A percentile compares a stretch with the other conserved stretches of the same genome.
Conservation (phyloP, 129 eudicot species). For the Saussurea involucrata region DNA sequence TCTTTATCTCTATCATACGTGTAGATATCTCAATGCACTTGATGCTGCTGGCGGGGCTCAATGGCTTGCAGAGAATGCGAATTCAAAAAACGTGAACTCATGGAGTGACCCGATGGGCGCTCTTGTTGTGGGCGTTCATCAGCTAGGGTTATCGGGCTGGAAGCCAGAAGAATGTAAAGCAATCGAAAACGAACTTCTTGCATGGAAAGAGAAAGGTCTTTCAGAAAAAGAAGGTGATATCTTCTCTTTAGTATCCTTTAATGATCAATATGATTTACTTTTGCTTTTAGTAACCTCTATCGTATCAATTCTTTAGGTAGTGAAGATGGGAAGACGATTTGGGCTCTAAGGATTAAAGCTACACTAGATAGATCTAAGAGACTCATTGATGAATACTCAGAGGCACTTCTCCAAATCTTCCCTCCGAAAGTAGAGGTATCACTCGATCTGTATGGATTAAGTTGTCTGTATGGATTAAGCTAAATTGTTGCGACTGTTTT, state of each 20-base stretch:
- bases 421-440: slow-evolving; percentile 86
- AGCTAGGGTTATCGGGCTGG: slow-evolving; percentile 91
- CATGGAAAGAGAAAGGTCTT: slow-evolving; percentile 85
- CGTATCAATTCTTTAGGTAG: slow-evolving; percentile 41
- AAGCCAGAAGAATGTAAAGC: slow-evolving; percentile 78
- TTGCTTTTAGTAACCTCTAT: slow-evolving; percentile 7
- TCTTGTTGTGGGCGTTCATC: slow-evolving; percentile 67
- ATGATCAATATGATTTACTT: slow-evolving; percentile 1
- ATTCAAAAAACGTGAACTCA: slow-evolving; percentile 42
- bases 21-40: slow-evolving; percentile 79
- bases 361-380: slow-evolving; percentile 90
- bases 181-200: slow-evolving; percentile 65
- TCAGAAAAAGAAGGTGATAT: slow-evolving; percentile 65
- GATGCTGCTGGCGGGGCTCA: slow-evolving; percentile 81
- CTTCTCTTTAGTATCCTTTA: background rate
- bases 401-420: slow-evolving; percentile 81
- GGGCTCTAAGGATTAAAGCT: slow-evolving; percentile 96
- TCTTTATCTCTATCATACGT: background rate
- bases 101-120: slow-evolving; percentile 72
- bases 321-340: slow-evolving; percentile 87
- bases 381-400: slow-evolving; percentile 91
- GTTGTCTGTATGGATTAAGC: background rate
- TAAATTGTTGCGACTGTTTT: background rate
- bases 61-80: slow-evolving; percentile 60
- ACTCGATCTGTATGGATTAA: background rate